Conservation (phyloP, 2,329 filamentous ascomycete species). For the Tothia fuscella region DNA sequence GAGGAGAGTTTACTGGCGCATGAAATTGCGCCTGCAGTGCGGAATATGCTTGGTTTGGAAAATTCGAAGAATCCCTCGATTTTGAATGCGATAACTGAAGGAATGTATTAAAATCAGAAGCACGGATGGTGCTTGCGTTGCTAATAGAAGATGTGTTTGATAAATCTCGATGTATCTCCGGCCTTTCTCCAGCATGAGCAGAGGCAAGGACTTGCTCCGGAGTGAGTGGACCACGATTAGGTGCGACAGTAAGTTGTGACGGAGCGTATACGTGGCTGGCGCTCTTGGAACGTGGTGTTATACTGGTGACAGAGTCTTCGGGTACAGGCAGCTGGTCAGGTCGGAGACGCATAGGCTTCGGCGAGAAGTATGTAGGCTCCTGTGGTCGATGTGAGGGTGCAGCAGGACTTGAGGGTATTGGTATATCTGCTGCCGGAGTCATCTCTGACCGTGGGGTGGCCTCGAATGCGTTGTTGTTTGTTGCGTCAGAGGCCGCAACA, state of each 20-base stretch:
- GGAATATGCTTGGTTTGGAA: constrained; percentile 36
- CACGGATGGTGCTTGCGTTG: constrained; percentile 28
- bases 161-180: constrained; percentile 27
- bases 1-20: constrained; percentile 26
- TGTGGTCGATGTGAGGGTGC: neutral
- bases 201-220: constrained; percentile 1
- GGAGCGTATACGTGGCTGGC: neutral
- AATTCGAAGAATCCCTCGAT: neutral
- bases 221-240: neutral
- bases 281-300: constrained; percentile 4
- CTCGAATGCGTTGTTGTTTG: neutral
- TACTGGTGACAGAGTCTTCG: neutral
- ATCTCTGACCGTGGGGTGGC: neutral
- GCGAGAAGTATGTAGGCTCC: constrained; percentile 7
- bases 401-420: neutral
- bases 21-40: constrained; percentile 35
- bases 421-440: neutral
- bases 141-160: constrained; percentile 31
- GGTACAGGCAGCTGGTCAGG: constrained; percentile 3
- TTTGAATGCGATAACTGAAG: constrained; percentile 16
- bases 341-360: constrained; percentile 3
- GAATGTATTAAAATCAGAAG: constrained; percentile 13
- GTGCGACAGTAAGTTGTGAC: neutral
- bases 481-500: too few relatives aligned
- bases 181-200: constrained; percentile 20